A percentile compares a stretch with the other conserved stretches of the same genome.
Evolutionary conservation across 2,329 filamentous ascomycete species (phyloP).

Genomic region (Penicillium aurantiogriseum): DNA sequence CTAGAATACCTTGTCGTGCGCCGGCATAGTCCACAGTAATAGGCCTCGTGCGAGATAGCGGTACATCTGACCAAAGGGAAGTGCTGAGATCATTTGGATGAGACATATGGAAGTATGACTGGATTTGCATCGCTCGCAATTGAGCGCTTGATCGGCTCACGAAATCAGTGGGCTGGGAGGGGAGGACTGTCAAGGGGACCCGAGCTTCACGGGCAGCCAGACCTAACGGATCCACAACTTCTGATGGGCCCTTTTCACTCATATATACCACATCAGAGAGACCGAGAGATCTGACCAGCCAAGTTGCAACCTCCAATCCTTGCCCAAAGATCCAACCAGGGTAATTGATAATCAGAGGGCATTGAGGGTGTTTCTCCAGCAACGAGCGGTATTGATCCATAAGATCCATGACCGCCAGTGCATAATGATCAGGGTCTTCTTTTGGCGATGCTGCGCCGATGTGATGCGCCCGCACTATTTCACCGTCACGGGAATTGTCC

Average conservation of each 20-base stretch:
- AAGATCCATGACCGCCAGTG: conserved; percentile 53
- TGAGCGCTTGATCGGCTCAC: conserved; percentile 51
- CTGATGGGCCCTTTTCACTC: conserved; percentile 48
- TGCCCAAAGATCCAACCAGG: conserved; percentile 57
- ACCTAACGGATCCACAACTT: conserved; percentile 44
- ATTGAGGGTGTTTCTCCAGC: conserved; percentile 41
- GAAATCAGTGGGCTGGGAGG: conserved; percentile 46
- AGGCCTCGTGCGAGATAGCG: conserved; percentile 48
- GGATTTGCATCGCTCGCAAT: conserved; percentile 57
- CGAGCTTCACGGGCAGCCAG: conserved; percentile 38
- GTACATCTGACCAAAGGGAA: conserved; percentile 46
- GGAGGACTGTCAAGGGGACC: conserved; percentile 46
- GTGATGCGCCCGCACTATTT: conserved; percentile 52
- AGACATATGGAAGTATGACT: conserved; percentile 59
- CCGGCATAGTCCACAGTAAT: conserved; percentile 53
- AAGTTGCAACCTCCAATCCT: conserved; percentile 50
- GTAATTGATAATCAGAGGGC: conserved; percentile 57
- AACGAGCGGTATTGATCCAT: conserved; percentile 49
- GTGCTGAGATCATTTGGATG: conserved; percentile 27
- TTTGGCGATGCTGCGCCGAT: conserved; percentile 55
- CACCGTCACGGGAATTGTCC: conserved; percentile 35
- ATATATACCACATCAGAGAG: conserved; percentile 56
- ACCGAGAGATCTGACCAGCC: conserved; percentile 47
- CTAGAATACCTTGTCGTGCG: conserved; percentile 46
- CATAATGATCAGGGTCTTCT: conserved; percentile 58